Evolutionary conservation across 805 yeast species (phyloP).

Genomic region (Cyberlindnera misumaiensis): DNA sequence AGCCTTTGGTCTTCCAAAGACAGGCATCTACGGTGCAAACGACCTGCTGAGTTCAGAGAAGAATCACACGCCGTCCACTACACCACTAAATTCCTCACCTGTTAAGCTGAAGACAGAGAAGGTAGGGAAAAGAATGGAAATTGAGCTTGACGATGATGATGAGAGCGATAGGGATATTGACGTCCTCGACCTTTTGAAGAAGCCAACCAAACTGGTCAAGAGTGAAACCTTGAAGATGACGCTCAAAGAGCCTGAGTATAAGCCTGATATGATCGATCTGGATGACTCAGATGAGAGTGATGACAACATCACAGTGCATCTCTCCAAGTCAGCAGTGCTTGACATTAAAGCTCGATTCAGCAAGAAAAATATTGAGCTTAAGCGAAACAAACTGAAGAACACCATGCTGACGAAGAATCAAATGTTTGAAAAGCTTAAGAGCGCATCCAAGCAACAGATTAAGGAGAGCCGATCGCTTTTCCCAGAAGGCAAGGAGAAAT

Average conservation of each 20-base stretch:
- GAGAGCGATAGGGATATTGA: constrained; percentile 14
- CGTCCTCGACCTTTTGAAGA: constrained; percentile 4
- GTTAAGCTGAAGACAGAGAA: not conserved
- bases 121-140: not conserved
- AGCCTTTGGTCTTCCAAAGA: constrained; percentile 15
- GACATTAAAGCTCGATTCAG: constrained; percentile 30
- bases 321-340: constrained; percentile 29
- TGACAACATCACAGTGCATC: constrained; percentile 13
- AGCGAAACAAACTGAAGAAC: constrained; percentile 9
- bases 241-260: constrained; percentile 3
- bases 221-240: not conserved
- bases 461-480: constrained; percentile 36
- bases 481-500: constrained; percentile 34
- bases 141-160: constrained; percentile 6
- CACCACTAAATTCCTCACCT: constrained; percentile 6
- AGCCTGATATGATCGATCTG: constrained; percentile 9
- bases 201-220: not conserved
- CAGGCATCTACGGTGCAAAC: constrained; percentile 3
- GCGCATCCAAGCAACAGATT: constrained; percentile 41
- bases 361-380: constrained; percentile 16
- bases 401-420: constrained; percentile 19
- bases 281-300: constrained; percentile 19
- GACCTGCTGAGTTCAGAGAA: constrained; percentile 1
- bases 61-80: constrained; percentile 8
- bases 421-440: constrained; percentile 31